phyloP scores from a whole-genome alignment of 129 eudicot species.

The Chrysanthemum seticuspe region DNA sequence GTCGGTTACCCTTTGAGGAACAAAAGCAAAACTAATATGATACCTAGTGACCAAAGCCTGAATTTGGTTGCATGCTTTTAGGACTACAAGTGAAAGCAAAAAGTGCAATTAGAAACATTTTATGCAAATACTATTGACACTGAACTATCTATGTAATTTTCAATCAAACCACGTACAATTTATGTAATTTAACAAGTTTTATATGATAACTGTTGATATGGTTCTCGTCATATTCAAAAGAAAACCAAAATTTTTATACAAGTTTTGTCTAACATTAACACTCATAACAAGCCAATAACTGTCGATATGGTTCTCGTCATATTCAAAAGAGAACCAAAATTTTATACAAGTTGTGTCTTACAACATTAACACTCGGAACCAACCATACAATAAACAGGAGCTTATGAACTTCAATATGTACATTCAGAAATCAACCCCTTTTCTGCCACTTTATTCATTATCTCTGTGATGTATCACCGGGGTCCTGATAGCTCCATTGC shows the following conservation, averaged over 20 bases:
- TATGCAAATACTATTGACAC: too few species aligned
- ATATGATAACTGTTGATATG: background rate
- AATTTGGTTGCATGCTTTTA: too few species aligned
- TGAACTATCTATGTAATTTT: too few species aligned
- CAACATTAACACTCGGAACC: constrained; percentile 32
- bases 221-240: background rate
- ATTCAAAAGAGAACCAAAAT: background rate
- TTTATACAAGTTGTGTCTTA: constrained; percentile 28
- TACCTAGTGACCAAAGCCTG: too few species aligned
- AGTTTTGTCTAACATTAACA: constrained; percentile 33
- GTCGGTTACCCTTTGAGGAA: too few species aligned
- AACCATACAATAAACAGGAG: constrained; percentile 8
- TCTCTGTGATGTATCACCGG: constrained; percentile 40
- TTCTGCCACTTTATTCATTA: constrained; percentile 8
- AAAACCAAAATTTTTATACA: constrained; percentile 8
- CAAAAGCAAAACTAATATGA: too few species aligned
- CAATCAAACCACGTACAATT: too few species aligned
- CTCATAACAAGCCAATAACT: constrained; percentile 7
- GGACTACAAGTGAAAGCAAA: too few species aligned
- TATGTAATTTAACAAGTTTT: too few species aligned
- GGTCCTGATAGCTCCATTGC: constrained; percentile 99
- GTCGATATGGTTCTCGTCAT: constrained; percentile 4
- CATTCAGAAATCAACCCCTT: constrained; percentile 21
- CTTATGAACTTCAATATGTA: constrained; percentile 34
- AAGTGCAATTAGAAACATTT: too few species aligned